Conservation (phyloP, 345 rosid species). For the Dipteronia sinensis region DNA sequence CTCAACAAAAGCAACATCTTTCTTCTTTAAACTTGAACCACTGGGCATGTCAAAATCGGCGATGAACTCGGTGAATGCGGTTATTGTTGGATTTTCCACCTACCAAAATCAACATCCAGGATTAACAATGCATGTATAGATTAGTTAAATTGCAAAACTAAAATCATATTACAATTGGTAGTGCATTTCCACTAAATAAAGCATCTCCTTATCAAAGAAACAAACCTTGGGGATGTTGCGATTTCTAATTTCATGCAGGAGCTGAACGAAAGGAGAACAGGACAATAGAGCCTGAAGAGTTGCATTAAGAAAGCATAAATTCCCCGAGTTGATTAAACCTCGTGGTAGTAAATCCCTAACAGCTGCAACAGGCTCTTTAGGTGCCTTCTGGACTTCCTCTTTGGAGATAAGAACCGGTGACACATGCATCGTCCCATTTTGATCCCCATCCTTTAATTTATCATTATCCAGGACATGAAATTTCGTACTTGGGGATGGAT, state of each 20-base stretch:
- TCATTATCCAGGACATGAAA: constrained; percentile 53
- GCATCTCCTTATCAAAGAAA: constrained; percentile 1
- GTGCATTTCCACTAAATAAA: not conserved
- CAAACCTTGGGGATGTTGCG: constrained; percentile 64
- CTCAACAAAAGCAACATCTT: constrained; percentile 47
- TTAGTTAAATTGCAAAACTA: not conserved
- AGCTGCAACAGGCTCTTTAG: constrained; percentile 38
- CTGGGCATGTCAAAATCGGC: constrained; percentile 58
- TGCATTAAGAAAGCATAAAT: constrained; percentile 89
- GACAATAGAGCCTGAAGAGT: constrained; percentile 88
- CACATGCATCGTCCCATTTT: constrained; percentile 26
- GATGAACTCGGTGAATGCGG: constrained; percentile 73
- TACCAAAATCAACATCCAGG: constrained; percentile 35
- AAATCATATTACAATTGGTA: not conserved
- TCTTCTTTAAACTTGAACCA: constrained; percentile 46
- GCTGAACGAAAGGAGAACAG: constrained; percentile 84
- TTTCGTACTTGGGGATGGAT: constrained; percentile 42
- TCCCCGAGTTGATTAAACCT: constrained; percentile 86
- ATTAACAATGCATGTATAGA: constrained; percentile 8
- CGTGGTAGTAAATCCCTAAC: constrained; percentile 57
- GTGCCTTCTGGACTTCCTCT: constrained; percentile 34
- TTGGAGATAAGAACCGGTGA: constrained; percentile 28
- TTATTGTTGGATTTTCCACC: constrained; percentile 77
- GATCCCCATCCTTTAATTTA: constrained; percentile 25
- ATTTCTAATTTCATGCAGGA: constrained; percentile 63